These are phyloP conservation scores for Suillus decipiens DNA, from an alignment of 768 basidiomycete species.

Conservation along the genomic window DNA sequence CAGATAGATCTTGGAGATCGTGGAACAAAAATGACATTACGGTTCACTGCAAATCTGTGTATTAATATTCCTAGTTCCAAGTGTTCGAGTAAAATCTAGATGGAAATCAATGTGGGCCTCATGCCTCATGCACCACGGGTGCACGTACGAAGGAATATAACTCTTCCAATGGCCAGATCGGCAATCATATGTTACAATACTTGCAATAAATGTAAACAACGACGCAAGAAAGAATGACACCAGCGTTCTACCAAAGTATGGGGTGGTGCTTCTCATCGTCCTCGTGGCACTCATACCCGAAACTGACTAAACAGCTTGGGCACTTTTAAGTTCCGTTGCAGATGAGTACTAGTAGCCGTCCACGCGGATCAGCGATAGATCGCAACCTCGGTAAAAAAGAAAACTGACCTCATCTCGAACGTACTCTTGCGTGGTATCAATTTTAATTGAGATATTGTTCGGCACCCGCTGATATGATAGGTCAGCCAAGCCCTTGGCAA, in stretches of 20 bases:
- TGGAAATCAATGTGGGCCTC: constrained; percentile 1
- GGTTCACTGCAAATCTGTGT: not conserved
- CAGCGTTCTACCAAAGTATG: constrained; percentile 9
- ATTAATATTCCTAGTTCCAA: not conserved
- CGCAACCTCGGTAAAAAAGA: not conserved
- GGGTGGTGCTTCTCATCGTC: constrained; percentile 4
- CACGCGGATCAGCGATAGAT: constrained; percentile 7
- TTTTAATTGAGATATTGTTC: constrained; percentile 63
- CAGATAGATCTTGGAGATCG: too few relatives aligned
- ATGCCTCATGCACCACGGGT: constrained; percentile 6
- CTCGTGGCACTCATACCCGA: not conserved
- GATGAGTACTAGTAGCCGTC: not conserved
- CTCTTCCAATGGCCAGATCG: constrained; percentile 1
- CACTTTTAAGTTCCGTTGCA: constrained; percentile 7
- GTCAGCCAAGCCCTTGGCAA: not conserved
- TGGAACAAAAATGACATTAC: too few relatives aligned
- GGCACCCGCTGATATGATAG: constrained; percentile 24
- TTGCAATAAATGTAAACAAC: constrained; percentile 9
- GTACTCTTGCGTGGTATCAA: constrained; percentile 60
- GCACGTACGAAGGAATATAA: not conserved
- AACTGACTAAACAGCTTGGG: constrained; percentile 2
- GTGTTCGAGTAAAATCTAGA: not conserved
- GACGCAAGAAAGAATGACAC: constrained; percentile 11
- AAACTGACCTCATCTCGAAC: constrained; percentile 39
- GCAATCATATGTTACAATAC: constrained; percentile 13